Base-by-base conservation (phyloP, 2,329 filamentous ascomycete species). In the Fonsecaea pugnacius region DNA sequence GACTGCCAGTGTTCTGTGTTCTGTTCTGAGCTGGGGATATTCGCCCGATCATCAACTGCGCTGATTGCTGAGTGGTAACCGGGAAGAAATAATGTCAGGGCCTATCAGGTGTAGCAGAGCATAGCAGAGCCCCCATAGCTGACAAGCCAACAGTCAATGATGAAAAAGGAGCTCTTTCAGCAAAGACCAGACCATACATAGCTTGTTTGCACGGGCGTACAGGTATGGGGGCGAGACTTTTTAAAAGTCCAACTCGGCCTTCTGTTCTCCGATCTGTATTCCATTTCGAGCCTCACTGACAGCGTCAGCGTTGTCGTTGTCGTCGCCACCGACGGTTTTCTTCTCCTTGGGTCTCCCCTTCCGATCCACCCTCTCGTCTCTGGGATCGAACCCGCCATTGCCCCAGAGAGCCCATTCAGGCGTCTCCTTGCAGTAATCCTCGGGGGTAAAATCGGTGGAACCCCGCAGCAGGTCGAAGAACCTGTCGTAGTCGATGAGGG, bases 391-490 rank as follows among this genome's bases (percentile, higher is more conserved):
- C 0, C 94, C 95, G 1, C 94, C 94, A 69, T 93, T 91, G 0
- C 94, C 95, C 92, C 92, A 98, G 18, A 89, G 87, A 9, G 94
- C 94, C 95, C 94, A 98, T 74, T 96, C 92, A 0, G 92, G 91
- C 40, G 92, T 98, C 70, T 90, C 83, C 3, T 89, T 91, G 82
- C 96, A 91, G 78, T 98, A 98, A 74, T 98, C 93, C 78, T 96
- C 92, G 0, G 94, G 92, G 8, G 80, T 83, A 82, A 96, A 97
- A 12, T 91, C 85, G 18, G 85, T 85, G 36, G 90, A 85, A 74
- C 87, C 85, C 77, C 96, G 91, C 9, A 96, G 82, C 66, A 95
- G 83, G 69, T 91, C 82, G 75, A 97, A 98, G 82, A 97, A 98
- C 65, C 84, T 86, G 61, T 90, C 84, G 75, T 97, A 98, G 75